Conservation (phyloP, 1,284 basidiomycete species). For the Xanthoconium separans region DNA sequence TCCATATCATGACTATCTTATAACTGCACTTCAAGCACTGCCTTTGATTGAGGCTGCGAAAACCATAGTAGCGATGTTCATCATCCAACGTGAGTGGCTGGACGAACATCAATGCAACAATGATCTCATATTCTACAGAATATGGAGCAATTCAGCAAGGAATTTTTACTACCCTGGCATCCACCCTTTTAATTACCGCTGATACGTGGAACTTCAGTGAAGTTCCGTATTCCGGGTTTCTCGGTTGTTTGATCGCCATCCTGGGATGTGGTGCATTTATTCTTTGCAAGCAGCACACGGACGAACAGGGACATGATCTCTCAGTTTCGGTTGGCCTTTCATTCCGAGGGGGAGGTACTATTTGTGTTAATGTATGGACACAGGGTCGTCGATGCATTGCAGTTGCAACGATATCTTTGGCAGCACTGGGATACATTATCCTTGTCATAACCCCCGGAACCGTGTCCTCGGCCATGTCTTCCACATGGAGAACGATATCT, state of each 20-base stretch:
- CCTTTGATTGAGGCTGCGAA: constrained; percentile 16
- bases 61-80: constrained; percentile 11
- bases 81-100: constrained; percentile 24
- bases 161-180: constrained; percentile 10
- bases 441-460: constrained; percentile 1
- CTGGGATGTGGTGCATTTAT: constrained; percentile 8
- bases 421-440: constrained; percentile 9
- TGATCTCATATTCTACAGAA: constrained; percentile 11
- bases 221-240: constrained; percentile 10
- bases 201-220: constrained; percentile 10
- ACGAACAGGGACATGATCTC: constrained; percentile 10
- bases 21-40: constrained; percentile 2
- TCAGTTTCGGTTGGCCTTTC: constrained; percentile 12
- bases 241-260: constrained; percentile 17
- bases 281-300: background rate
- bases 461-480: background rate
- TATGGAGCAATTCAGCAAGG: constrained; percentile 18
- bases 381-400: constrained; percentile 11
- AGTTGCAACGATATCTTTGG: constrained; percentile 4
- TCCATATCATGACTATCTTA: constrained; percentile 5
- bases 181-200: constrained; percentile 8
- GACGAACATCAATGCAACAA: background rate
- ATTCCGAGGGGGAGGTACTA: background rate
- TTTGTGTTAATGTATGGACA: background rate
- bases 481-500: background rate